Evolutionary conservation across 495 filamentous ascomycete species (phyloP), one percentile per base, ranked within the genome.

Genomic region (Podospora pseudoanserina): DNA sequence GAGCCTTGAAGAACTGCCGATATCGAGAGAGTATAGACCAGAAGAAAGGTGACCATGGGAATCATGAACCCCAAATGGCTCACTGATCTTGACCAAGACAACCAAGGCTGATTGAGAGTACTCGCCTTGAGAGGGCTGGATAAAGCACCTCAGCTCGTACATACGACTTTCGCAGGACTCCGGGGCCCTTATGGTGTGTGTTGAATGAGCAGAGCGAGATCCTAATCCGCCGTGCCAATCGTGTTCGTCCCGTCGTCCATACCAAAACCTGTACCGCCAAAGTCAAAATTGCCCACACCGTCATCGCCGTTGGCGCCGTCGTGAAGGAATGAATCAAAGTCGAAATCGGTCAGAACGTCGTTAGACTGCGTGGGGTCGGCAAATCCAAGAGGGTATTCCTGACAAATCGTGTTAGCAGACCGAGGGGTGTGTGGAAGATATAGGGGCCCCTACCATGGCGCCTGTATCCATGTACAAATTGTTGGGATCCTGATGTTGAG

Each of bases 321-420:
- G 32, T 86, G 81, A n/a, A 98, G 81, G 86, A 97, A 98, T 0
- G 91, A 92, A 78, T 98, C 94, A 77, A 98, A 98, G 78, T 98
- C 94, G 71, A 98, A 98, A 72, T 91, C 91, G 74, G 92, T 90
- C 61, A 98, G 81, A n/a, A 96, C 89, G 76, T 94, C 86, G 59
- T 81, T 80, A 32, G 84, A 86, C 65, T 86, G 83, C 72, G 91
- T 78, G 5, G 82, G 80, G 63, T 84, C 80, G 71, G 83, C 83
- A 74, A 92, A 91, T 65, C 89, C 88, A 74, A 91, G 83, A 57
- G 67, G 26, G 60, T 83, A 81, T 49, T 79, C 75, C 78, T 79
- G 63, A 28, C 27, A 2, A 5, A 5, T 11, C n/a, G 60, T 74
- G 74, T 70, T 61, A 60, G 53, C 9, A 55, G 53, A 59, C 71